Evolutionary conservation across 495 filamentous ascomycete genomes (phyloP).

Genomic region (Rusavskia elegans): DNA sequence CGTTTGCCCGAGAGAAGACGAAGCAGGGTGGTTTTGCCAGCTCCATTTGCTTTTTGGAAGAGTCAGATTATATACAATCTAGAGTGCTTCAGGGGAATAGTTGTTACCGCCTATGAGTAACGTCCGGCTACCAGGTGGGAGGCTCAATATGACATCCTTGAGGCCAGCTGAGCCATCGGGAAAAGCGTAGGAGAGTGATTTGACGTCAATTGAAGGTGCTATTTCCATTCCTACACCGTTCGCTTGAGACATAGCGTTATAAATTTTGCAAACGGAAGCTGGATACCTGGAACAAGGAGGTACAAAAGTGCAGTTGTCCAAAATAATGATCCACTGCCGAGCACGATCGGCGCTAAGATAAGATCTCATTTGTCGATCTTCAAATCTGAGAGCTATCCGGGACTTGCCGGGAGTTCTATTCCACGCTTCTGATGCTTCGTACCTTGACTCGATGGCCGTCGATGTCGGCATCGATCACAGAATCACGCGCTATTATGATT

Average conservation of each 20-base stretch:
- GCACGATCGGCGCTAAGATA: too few species aligned
- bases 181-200: slow-evolving; percentile 74
- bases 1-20: slow-evolving; percentile 84
- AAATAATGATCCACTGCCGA: too few species aligned
- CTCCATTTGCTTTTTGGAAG: slow-evolving; percentile 59
- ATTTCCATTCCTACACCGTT: slow-evolving; percentile 4
- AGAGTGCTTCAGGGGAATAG: neutral
- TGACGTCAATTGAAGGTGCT: slow-evolving; percentile 47
- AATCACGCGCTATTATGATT: slow-evolving; percentile 59
- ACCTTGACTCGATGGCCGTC: neutral
- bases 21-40: slow-evolving; percentile 92
- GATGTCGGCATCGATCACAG: neutral
- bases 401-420: too few species aligned
- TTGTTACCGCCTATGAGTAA: slow-evolving; percentile 72
- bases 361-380: too few species aligned
- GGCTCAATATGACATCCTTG: slow-evolving; percentile 46
- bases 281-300: too few species aligned
- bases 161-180: slow-evolving; percentile 65
- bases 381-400: too few species aligned
- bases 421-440: neutral
- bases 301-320: too few species aligned
- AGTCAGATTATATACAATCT: neutral
- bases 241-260: slow-evolving; percentile 4
- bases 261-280: neutral
- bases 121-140: slow-evolving; percentile 73